Evolutionary conservation across 805 yeast genomes (phyloP), one percentile per base, ranked within the genome.

Genomic region (Komagataella kurtzmanii): DNA sequence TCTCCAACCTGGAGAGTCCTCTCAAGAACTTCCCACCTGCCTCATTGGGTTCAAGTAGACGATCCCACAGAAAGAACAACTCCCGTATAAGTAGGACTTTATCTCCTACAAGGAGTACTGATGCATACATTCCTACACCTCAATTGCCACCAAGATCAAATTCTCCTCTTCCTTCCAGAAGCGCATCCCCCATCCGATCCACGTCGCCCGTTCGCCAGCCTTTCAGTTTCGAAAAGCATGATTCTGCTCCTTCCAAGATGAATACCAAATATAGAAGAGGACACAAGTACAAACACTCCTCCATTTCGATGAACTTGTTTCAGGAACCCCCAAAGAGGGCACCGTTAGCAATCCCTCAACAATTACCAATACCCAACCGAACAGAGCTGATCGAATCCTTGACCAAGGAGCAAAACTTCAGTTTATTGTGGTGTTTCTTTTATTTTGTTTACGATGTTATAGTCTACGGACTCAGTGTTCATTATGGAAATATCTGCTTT

Each of bases 241-340:
- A 17, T 54, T 61, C 14, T 58, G 58, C 62, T 8, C 54, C 55
- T 30, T 65, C 69, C 10, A 75, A 70, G 59, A 44, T 19, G 23
- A 44, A 44, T 44, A 79, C 88, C 1, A 81, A 85, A 0, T 87
- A 81, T 59, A 81, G 99, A 72, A 81, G 90, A 58, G 99, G 99
- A 6, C 99, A 91, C 66, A 77, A 91, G 58, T 91, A 91, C 64
- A 91, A 91, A 64, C 98, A 91, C 65, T 89, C 97, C 2, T 89
- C 97, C 7, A 96, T 91, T 5, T 88, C 96, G 4, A 85, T 91
- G 93, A 90, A 91, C 65, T 76, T 91, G 63, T 91, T 93, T 64
- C 96, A 88, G 65, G 97, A 91, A 61, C 96, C 97, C 1, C 85
- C 89, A 14, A 79, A 73, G 45, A 73, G 82, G 44, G 81, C 85